phyloP scores from a whole-genome alignment of 2,329 filamentous ascomycete genomes.

The Trichoderma aggressivum region DNA sequence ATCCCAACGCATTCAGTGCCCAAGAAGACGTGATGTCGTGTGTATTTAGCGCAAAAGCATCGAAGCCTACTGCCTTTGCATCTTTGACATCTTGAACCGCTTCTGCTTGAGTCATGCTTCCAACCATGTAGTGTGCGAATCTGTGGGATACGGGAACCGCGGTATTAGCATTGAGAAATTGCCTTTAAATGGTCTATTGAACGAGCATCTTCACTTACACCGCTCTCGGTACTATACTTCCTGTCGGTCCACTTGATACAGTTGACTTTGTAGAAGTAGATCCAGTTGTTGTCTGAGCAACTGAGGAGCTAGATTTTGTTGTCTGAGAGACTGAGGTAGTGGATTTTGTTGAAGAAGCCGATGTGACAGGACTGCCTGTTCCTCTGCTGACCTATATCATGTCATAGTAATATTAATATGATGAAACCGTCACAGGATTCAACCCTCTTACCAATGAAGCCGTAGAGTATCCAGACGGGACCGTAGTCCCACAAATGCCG shows the following conservation, averaged over 20 bases:
- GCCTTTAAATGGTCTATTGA: neutral
- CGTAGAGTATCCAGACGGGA: conserved; percentile 3
- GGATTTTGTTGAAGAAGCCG: neutral
- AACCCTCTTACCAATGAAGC: neutral
- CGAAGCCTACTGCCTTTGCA: conserved; percentile 6
- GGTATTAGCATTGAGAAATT: neutral
- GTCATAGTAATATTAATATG: neutral
- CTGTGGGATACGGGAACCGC: neutral
- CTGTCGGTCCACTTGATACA: neutral
- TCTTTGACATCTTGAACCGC: neutral
- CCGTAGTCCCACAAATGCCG: neutral
- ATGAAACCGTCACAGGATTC: neutral
- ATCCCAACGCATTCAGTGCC: neutral
- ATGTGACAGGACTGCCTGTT: neutral
- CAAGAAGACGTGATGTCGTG: conserved; percentile 7
- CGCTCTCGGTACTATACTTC: neutral
- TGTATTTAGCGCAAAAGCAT: conserved; percentile 9
- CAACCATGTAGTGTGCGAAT: conserved; percentile 16
- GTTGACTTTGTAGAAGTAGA: conserved; percentile 7
- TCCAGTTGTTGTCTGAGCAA: neutral
- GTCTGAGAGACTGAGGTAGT: neutral
- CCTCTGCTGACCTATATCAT: neutral
- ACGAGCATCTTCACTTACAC: neutral
- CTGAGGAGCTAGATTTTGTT: neutral
- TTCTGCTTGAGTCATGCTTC: neutral